Percentiles rank a stretch among this genome's conserved stretches.
phyloP scores from a whole-genome alignment of 805 yeast species.

The Lipomyces lipofer region DNA sequence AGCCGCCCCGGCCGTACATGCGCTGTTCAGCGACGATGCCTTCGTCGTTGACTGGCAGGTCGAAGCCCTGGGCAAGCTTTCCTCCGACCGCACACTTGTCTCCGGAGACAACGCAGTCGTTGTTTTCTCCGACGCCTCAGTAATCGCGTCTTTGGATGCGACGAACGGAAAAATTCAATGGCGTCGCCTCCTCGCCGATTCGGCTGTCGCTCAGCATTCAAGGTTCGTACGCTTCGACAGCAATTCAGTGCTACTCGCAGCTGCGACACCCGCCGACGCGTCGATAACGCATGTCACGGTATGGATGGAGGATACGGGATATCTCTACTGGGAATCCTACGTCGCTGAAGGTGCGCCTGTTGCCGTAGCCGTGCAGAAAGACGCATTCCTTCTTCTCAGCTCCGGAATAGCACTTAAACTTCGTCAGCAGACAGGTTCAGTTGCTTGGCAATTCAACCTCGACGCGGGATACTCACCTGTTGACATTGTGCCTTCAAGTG shows the following conservation, averaged over 20 bases:
- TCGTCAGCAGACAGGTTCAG: conserved; percentile 10
- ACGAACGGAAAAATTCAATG: conserved; percentile 36
- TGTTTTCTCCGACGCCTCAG: conserved; percentile 30
- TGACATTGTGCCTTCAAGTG: not conserved
- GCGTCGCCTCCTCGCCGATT: conserved; percentile 31
- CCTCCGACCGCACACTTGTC: conserved; percentile 11
- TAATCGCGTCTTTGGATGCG: conserved; percentile 33
- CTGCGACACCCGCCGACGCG: conserved; percentile 16
- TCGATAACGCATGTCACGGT: conserved; percentile 15
- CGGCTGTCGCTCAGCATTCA: conserved; percentile 10
- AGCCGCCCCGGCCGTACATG: conserved; percentile 18
- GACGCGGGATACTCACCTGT: conserved; percentile 13
- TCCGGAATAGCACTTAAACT: conserved; percentile 14
- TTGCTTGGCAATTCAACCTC: conserved; percentile 7
- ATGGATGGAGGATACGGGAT: conserved; percentile 17
- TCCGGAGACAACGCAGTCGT: conserved; percentile 26
- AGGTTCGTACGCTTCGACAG: not conserved
- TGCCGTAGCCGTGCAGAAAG: conserved; percentile 7
- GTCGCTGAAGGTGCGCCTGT: conserved; percentile 22
- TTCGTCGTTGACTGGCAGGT: conserved; percentile 39
- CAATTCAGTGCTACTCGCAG: conserved; percentile 12
- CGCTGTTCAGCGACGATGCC: conserved; percentile 42
- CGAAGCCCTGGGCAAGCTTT: conserved; percentile 34
- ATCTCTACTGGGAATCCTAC: conserved; percentile 23
- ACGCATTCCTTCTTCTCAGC: conserved; percentile 16